A percentile compares a stretch with the other conserved stretches of the same genome.
Conservation (phyloP, 352 stramenopile genomes). For the Pythium aristosporum region DNA sequence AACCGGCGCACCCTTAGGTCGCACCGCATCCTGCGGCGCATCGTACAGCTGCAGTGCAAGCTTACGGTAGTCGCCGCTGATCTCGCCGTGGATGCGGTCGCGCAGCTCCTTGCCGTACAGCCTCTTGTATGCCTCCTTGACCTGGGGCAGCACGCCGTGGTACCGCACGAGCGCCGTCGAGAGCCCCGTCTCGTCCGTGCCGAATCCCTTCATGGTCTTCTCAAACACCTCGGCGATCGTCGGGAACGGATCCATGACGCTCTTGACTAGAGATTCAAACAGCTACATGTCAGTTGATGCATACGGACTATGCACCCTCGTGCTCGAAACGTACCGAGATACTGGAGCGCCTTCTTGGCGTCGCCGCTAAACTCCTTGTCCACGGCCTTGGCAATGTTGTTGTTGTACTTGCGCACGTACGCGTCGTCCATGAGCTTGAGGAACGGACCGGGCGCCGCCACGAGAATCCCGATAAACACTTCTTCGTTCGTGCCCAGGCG, state of each 20-base stretch:
- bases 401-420: slow-evolving; percentile 79
- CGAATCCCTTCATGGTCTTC: slow-evolving; percentile 67
- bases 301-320: too few relatives aligned
- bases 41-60: slow-evolving; percentile 66
- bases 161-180: slow-evolving; percentile 66
- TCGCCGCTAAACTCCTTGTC: slow-evolving; percentile 84
- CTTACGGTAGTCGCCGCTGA: slow-evolving; percentile 65
- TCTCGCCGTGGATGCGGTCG: slow-evolving; percentile 76
- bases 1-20: slow-evolving; percentile 2
- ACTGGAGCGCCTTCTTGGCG: slow-evolving; percentile 68
- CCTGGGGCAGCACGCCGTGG: slow-evolving; percentile 59
- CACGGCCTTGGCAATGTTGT: slow-evolving; percentile 73
- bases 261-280: slow-evolving; percentile 26
- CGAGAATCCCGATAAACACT: slow-evolving; percentile 64
- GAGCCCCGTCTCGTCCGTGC: slow-evolving; percentile 62
- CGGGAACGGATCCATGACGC: slow-evolving; percentile 55
- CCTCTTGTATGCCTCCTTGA: slow-evolving; percentile 70
- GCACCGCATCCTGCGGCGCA: slow-evolving; percentile 46
- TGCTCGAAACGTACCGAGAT: slow-evolving; percentile 28
- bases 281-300: too few relatives aligned
- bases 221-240: slow-evolving; percentile 65
- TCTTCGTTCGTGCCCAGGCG: slow-evolving; percentile 74
- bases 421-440: slow-evolving; percentile 68
- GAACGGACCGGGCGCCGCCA: slow-evolving; percentile 46
- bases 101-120: slow-evolving; percentile 69